Conservation (phyloP, 805 yeast genomes). For the Starmera caribaea region DNA sequence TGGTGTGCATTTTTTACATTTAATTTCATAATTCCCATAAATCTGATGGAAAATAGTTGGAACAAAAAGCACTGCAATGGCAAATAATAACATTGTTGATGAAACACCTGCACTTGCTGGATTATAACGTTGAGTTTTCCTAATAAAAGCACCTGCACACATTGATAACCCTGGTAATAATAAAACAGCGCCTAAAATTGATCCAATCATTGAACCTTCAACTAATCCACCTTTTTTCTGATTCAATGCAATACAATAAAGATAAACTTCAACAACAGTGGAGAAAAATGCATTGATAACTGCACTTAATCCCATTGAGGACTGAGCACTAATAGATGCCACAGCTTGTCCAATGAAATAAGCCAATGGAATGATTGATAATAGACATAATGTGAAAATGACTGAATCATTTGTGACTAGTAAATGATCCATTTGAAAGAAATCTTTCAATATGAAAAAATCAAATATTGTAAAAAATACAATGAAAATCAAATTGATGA, state of each 20-base stretch:
- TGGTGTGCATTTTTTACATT: conserved; percentile 47
- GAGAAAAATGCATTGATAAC: conserved; percentile 97
- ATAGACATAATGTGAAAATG: conserved; percentile 65
- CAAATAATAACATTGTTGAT: conserved; percentile 88
- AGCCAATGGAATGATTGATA: conserved; percentile 87
- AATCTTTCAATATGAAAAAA: conserved; percentile 51
- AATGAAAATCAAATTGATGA: conserved; percentile 71
- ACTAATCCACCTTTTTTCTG: conserved; percentile 84
- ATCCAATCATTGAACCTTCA: conserved; percentile 93
- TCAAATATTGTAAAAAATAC: conserved; percentile 80
- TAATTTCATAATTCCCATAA: conserved; percentile 76
- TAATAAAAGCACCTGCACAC: conserved; percentile 92
- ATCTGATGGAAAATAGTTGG: conserved; percentile 88
- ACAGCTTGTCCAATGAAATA: conserved; percentile 98
- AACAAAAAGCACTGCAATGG: conserved; percentile 82
- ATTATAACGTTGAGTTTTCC: conserved; percentile 92
- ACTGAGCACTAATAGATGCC: conserved; percentile 97
- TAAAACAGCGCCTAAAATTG: conserved; percentile 85
- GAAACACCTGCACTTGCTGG: conserved; percentile 97
- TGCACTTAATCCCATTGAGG: conserved; percentile 98
- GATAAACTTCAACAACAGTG: conserved; percentile 85
- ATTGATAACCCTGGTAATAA: conserved; percentile 89
- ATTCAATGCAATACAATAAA: conserved; percentile 83
- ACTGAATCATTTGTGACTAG: conserved; percentile 45
- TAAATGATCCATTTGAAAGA: conserved; percentile 21